Base-by-base conservation (phyloP, 768 basidiomycete genomes). In the Panaeolus papilionaceus region DNA sequence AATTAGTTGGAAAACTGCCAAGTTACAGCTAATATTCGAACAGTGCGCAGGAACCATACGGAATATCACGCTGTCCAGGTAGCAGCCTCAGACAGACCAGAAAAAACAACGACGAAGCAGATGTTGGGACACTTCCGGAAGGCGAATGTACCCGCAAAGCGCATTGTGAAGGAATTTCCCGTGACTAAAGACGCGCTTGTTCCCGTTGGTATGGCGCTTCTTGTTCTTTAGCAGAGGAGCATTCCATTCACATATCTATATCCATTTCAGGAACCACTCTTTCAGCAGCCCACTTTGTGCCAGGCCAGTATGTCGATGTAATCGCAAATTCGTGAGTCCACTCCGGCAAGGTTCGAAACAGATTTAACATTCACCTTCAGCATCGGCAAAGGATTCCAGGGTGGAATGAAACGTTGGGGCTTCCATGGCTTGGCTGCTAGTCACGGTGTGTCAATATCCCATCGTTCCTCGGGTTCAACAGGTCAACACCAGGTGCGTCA, bases 331-430 rank as follows among this genome's bases (percentile, higher is more conserved):
- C 93, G 97, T 99, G 74, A 71, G 94, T 87, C 39, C 28, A 10
- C 61, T 65, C 28, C n/a, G n/a, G 64, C 28, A 49, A 23, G 28
- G 14, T 67, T 39, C 49, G 20, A 37, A 58, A 26, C 6, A 63
- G 39, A 62, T 23, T 65, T 63, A 37, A 66, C 42, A 18, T 20
- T 37, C 47, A 26, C 23, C 38, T 69, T 23, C 58, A 99, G 96
- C 3, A 93, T 97, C 67, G 98, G 98, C 26, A 99, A 99, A 80
- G 98, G 98, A 8, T 98, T 96, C 79, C 93, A 95, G 70, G 98
- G 98, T 73, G 89, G 86, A 37, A 99, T 99, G 98, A 99, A 99
- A 77, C 85, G 94, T 61, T 96, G 95, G 90, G 91, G 92, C 39
- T 99, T 97, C 81, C 87, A 90, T 73, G 98, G 98, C 79, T 80